Evolutionary conservation across 1,284 basidiomycete species (phyloP).

Genomic region (Albatrellus sp.): DNA sequence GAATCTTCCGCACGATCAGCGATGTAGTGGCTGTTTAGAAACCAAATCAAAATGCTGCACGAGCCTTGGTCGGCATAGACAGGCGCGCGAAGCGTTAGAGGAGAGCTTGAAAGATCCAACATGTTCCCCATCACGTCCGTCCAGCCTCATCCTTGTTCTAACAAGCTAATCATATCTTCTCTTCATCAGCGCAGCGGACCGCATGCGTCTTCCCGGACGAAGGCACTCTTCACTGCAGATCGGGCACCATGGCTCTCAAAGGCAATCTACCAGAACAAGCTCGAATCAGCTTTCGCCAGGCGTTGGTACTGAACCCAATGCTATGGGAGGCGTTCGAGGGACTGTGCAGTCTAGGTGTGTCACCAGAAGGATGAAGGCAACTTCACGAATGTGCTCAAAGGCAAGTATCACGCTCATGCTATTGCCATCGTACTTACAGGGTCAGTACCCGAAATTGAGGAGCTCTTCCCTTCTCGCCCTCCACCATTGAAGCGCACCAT

Average conservation of each 20-base stretch:
- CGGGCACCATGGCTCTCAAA: conserved; percentile 59
- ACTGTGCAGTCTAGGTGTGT: conserved; percentile 70
- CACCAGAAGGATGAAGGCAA: not conserved
- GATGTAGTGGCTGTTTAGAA: conserved; percentile 67
- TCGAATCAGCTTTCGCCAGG: conserved; percentile 56
- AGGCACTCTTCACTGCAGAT: conserved; percentile 55
- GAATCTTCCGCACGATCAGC: conserved; percentile 36
- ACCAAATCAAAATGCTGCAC: conserved; percentile 72
- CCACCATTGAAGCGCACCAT: conserved; percentile 39
- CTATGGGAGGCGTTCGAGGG: conserved; percentile 93
- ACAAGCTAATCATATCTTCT: conserved; percentile 12
- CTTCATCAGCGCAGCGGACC: conserved; percentile 33
- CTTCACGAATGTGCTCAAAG: conserved; percentile 1
- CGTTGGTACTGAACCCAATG: conserved; percentile 66
- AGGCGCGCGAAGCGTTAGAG: conserved; percentile 62
- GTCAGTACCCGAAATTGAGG: conserved; percentile 51
- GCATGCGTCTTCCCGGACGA: conserved; percentile 49
- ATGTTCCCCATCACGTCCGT: conserved; percentile 44
- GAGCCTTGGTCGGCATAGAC: conserved; percentile 54
- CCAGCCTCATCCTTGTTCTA: conserved; percentile 6
- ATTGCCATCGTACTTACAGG: conserved; percentile 28
- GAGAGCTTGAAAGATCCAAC: conserved; percentile 36
- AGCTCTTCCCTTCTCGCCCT: conserved; percentile 56
- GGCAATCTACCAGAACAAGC: conserved; percentile 69
- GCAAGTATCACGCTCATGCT: conserved; percentile 9